phyloP scores from a whole-genome alignment of 163 green algal genomes.

The Chlorella variabilis region DNA sequence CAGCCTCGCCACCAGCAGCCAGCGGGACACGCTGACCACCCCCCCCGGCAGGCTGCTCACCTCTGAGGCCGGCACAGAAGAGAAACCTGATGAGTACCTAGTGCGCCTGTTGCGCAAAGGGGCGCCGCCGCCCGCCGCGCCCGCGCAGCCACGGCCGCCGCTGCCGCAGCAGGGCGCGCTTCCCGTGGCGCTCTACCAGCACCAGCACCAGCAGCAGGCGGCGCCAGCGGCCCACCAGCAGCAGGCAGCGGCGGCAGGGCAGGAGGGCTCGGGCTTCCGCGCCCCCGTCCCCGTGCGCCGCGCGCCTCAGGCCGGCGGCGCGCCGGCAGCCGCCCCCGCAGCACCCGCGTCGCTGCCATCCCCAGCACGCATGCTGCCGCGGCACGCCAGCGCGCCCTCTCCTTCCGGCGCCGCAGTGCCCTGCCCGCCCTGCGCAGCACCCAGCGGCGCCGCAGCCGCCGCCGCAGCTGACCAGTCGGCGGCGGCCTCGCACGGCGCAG shows the following conservation, averaged over 20 bases:
- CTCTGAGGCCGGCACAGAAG: background rate
- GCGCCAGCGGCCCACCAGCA: background rate
- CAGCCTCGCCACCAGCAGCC: conserved; percentile 26
- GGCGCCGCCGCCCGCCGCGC: conserved; percentile 26
- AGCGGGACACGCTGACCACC: conserved; percentile 14
- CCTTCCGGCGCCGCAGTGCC: background rate
- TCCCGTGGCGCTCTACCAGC: background rate
- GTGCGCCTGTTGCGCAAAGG: conserved; percentile 49
- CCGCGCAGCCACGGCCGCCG: conserved; percentile 17
- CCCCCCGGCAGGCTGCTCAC: background rate
- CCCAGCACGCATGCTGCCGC: background rate
- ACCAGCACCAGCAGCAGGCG: conserved; percentile 2
- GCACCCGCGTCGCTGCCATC: background rate
- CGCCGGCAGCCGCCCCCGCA: too few species aligned
- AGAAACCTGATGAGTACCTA: conserved; percentile 35
- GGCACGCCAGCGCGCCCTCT: background rate
- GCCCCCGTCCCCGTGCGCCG: conserved; percentile 21
- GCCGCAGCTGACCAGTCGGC: conserved; percentile 2
- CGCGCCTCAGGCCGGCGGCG: background rate
- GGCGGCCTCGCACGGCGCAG: background rate
- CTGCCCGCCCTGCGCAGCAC: too few species aligned
- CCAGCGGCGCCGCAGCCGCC: background rate
- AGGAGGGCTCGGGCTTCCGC: conserved; percentile 9
- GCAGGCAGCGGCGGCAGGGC: conserved; percentile 2
- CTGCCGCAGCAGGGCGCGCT: background rate